Base-by-base conservation (phyloP, 805 yeast species). In the Zygotorulaspora chibaensis region DNA sequence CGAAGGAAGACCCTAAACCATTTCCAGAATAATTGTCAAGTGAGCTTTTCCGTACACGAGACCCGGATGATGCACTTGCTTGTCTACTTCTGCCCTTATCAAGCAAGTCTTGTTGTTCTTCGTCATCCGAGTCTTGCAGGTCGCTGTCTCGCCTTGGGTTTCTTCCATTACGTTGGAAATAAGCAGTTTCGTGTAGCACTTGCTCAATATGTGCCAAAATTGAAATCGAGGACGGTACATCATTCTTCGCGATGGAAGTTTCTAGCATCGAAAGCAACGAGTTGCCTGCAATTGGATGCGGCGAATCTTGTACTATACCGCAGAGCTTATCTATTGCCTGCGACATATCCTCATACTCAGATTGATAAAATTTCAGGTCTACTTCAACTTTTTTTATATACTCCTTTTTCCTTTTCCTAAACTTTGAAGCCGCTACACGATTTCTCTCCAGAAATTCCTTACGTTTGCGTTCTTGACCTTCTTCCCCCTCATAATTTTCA, bases 341-440 rank as follows among this genome's bases (percentile, higher is more conserved):
- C 20, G 80, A 74, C 41, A 89, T 66, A 34, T 79, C 79, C 17
- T 83, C 77, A 65, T 86, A 88, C 50, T 89, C 90, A 9, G 73
- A 65, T 13, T 85, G 74, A 61, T 81, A 87, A 56, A 77, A 81
- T 36, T 80, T 75, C 43, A 88, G 73, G 61, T 89, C 95, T 38
- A 75, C 79, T 62, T 89, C 95, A 79, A 93, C 83, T 55, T 83
- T 84, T 47, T 79, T 81, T 28, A 89, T 77, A 73, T 84, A 83
- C 62, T 87, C 88, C 70, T 93, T 93, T 73, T 93, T 93, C 46
- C 97, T 78, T 66, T 87, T 95, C 48, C 99, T 79, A 71, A 98
- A 93, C 62, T 89, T 90, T 18, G 93, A 81, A 0, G 99, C 99
- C 0, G 99, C 99, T 8, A 93, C 80, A 47, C 99, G 75, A 65